Percentiles rank a stretch among this genome's conserved stretches.
phyloP scores from a whole-genome alignment of 768 basidiomycete genomes.

The Leccinum variicolor region DNA sequence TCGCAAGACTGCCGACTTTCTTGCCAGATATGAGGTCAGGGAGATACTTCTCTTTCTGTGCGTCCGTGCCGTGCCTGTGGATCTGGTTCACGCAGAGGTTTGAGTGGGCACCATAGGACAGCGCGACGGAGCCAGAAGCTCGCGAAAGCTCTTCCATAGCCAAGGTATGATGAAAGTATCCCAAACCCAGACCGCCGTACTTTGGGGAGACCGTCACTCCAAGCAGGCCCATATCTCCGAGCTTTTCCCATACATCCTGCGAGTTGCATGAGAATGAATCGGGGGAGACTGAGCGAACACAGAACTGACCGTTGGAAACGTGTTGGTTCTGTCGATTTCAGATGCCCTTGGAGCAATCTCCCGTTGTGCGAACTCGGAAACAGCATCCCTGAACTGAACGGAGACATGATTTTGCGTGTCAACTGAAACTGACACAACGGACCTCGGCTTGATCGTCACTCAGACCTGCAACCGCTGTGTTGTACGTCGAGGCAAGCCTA shows the following conservation, averaged over 20 bases:
- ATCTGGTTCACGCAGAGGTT: conserved; percentile 89
- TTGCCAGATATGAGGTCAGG: conserved; percentile 75
- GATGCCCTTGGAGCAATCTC: conserved; percentile 85
- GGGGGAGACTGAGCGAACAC: background rate
- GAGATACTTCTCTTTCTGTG: conserved; percentile 80
- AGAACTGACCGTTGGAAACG: conserved; percentile 62
- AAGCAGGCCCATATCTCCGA: conserved; percentile 90
- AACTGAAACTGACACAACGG: conserved; percentile 13
- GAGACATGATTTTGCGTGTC: background rate
- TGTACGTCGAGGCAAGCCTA: conserved; percentile 55
- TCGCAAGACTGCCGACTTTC: conserved; percentile 87
- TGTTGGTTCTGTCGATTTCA: conserved; percentile 83
- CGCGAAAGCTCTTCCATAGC: conserved; percentile 94
- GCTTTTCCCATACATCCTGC: conserved; percentile 84
- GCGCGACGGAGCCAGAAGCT: conserved; percentile 87
- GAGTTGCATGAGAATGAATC: conserved; percentile 10
- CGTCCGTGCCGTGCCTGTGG: conserved; percentile 76
- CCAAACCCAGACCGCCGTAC: conserved; percentile 79
- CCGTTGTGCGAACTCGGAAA: conserved; percentile 74
- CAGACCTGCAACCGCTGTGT: conserved; percentile 68
- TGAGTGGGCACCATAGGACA: conserved; percentile 91
- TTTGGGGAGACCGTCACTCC: conserved; percentile 80
- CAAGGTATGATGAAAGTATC: conserved; percentile 84
- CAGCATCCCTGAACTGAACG: conserved; percentile 73
- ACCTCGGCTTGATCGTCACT: conserved; percentile 81